Evolutionary conservation across 129 eudicot species (phyloP).

Genomic region (Artemisia annua): DNA sequence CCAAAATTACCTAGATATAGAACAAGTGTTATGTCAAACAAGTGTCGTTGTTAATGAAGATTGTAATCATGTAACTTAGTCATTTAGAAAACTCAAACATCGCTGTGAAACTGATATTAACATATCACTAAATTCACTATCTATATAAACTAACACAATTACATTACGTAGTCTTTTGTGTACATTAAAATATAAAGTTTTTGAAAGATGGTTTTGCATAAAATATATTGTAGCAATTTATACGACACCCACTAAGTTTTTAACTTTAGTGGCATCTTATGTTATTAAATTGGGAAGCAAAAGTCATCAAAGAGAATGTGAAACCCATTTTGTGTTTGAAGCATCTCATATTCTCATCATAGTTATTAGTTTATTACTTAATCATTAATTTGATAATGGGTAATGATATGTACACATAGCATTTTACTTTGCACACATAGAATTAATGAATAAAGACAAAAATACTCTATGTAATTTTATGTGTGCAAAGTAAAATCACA

Average conservation of each 20-base stretch:
- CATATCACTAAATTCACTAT: not conserved
- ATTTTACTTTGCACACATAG: too few relatives aligned
- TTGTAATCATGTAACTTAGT: not conserved
- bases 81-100: not conserved
- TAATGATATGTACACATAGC: too few relatives aligned
- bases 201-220: not conserved
- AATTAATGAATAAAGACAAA: too few relatives aligned
- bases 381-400: slow-evolving; percentile 10
- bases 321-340: slow-evolving; percentile 38
- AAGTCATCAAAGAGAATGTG: slow-evolving; percentile 35
- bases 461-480: too few relatives aligned
- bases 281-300: slow-evolving; percentile 37
- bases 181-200: not conserved
- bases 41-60: not conserved
- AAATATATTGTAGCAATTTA: slow-evolving; percentile 14
- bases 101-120: slow-evolving; percentile 2
- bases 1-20: not conserved
- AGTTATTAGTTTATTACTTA: not conserved
- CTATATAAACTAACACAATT: not conserved
- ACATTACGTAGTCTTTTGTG: too few relatives aligned
- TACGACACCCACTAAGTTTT: slow-evolving; percentile 29
- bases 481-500: too few relatives aligned
- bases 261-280: slow-evolving; percentile 29
- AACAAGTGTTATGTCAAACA: slow-evolving; percentile 11
- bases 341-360: slow-evolving; percentile 27